Base-by-base conservation (phyloP, 257 asterid genomes). In the Fraxinus cuspidata region DNA sequence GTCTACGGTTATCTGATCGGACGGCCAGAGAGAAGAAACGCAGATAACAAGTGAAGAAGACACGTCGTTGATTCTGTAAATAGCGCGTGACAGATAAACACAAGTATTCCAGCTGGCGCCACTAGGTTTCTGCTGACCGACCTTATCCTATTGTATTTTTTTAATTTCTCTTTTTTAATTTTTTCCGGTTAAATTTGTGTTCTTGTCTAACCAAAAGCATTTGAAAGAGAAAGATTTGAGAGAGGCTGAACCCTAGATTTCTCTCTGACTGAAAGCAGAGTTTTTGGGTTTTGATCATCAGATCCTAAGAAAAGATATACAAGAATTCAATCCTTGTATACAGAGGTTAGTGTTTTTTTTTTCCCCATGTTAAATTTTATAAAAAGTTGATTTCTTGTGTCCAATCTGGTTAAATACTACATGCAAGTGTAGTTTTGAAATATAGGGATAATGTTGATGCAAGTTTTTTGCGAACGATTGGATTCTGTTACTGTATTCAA, bases 81-180 rank as follows among this genome's bases (percentile, higher is more conserved):
- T 34, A 84, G 79, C 90, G 86, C 86, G 85, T 82, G 85, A 76
- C 77, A n/a, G 71, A 34, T 47, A 66, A 77, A 58, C 70, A 74
- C 74, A 68, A 68, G 65, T 49, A 3, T 77, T 77, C 90, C 88
- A 86, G 88, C 74, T 84, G 86, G 85, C 90, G 53, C 74, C 75
- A 73, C 83, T 58, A 79, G 71, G 86, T 80, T 81, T 75, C 76
- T 83, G 82, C 86, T 84, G 86, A 85, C 90, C 84, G 85, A 82
- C 88, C 87, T 86, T 86, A 86, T 86, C 90, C 88, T 77, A 69
- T 84, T 82, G 70, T 40, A 28, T n/a, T 63, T 72, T 72, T 76
- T 56, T 75, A 6, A 27, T 69, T n/a, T 38, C 49, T 71, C 60
- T 10, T 28, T 38, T 66, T 68, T 10, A 7, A 15, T 21, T 31